phyloP scores from a whole-genome alignment of 257 asterid genomes.

The Hygrophila difformis region DNA sequence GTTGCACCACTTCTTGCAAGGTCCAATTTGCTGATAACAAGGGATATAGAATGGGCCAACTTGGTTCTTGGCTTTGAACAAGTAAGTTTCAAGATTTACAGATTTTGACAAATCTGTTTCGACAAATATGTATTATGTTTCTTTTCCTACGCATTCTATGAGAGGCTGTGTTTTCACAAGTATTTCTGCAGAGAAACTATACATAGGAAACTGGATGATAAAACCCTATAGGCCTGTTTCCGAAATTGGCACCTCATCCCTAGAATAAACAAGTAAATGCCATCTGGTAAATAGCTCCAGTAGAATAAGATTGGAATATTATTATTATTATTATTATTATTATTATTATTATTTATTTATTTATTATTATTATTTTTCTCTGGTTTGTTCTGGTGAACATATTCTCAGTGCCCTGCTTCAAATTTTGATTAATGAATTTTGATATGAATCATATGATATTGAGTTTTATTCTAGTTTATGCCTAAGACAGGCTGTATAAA shows the following conservation, averaged over 20 bases:
- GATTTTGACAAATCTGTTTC: constrained; percentile 4
- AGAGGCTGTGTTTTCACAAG: too few species aligned
- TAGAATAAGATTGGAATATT: neutral
- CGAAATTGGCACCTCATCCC: constrained; percentile 4
- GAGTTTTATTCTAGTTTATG: too few species aligned
- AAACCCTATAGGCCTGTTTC: neutral
- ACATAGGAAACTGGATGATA: neutral
- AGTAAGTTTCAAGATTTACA: constrained; percentile 34
- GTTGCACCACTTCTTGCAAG: constrained; percentile 95
- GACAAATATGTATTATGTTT: neutral
- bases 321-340: too few species aligned
- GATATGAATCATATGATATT: constrained; percentile 3
- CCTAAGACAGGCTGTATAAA: neutral
- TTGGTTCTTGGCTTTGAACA: constrained; percentile 92
- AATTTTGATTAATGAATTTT: constrained; percentile 6
- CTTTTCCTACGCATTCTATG: neutral
- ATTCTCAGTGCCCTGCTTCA: constrained; percentile 1
- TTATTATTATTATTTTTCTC: too few species aligned
- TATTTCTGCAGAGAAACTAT: too few species aligned
- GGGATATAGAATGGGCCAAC: constrained; percentile 99
- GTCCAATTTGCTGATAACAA: constrained; percentile 88
- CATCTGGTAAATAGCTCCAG: constrained; percentile 7
- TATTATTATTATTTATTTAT: too few species aligned
- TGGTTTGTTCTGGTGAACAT: constrained; percentile 1
- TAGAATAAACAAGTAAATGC: constrained; percentile 1